Base-by-base conservation (phyloP, 805 yeast genomes). In the Candida railenensis region DNA sequence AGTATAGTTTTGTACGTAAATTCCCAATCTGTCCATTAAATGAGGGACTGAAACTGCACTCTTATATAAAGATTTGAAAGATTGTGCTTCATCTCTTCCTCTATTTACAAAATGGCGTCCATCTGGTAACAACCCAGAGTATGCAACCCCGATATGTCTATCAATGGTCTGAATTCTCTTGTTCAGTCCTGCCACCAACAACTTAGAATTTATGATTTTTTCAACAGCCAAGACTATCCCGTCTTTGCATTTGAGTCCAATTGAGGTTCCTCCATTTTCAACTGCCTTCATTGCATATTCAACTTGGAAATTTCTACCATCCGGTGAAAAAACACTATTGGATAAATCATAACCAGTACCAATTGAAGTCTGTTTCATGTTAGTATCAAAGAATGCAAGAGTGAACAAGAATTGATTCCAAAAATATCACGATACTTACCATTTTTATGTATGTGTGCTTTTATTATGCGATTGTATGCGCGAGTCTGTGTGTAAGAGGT, bases 291-390 rank as follows among this genome's bases (percentile, higher is more conserved):
- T 78, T 28, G 99, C 99, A 61, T 94, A 94, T 67, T 94, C 99
- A 16, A 94, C 99, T 69, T 94, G 99, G 74, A 94, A 94, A 67
- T 88, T 89, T 73, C 96, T 80, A 36, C 96, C 96, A 65, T 89
- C 96, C 47, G 92, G 92, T 46, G 89, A 83, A 73, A 94, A 94
- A 51, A 92, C 97, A 71, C 96, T 85, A 74, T 94, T 94, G 30
- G 97, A 89, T 62, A 94, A 83, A 77, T 94, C 99, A 82, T 94
- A 94, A 16, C 99, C 99, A 22, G 99, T 94, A 58, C 99, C 99
- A 58, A 94, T 91, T 40, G 99, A 94, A 34, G 98, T 87, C 92
- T 22, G 22, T 51, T 39, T 11, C 19, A 15, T 28, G 42, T 39
- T 39, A 28, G 34, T 39, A n/a, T n/a, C n/a, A n/a, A 28, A 16